These are phyloP conservation scores for Monosporozyma servazzii DNA, from an alignment of 805 yeast species.

Conservation along the genomic window DNA sequence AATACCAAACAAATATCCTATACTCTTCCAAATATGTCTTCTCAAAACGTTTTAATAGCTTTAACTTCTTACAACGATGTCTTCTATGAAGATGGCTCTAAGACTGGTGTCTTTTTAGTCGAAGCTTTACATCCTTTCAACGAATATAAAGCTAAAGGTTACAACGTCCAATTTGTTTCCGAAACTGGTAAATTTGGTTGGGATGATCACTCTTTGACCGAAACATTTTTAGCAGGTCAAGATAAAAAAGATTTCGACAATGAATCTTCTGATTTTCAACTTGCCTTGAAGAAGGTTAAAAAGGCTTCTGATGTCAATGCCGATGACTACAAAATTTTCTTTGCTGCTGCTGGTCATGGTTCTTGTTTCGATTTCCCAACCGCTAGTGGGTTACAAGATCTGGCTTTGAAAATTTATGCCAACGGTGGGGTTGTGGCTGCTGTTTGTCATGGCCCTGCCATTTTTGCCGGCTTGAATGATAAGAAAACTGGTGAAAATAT, in stretches of 20 bases:
- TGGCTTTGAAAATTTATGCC: slow-evolving; percentile 40
- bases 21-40: not conserved
- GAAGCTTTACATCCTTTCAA: slow-evolving; percentile 56
- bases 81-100: slow-evolving; percentile 49
- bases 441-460: slow-evolving; percentile 62
- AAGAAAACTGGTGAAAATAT: slow-evolving; percentile 35
- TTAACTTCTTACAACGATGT: slow-evolving; percentile 35
- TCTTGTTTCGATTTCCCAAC: slow-evolving; percentile 48
- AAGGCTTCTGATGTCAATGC: slow-evolving; percentile 43
- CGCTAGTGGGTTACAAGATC: slow-evolving; percentile 37
- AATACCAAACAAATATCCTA: not conserved
- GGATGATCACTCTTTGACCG: slow-evolving; percentile 45
- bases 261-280: slow-evolving; percentile 32
- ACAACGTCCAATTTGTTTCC: slow-evolving; percentile 46
- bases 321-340: slow-evolving; percentile 43
- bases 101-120: slow-evolving; percentile 50
- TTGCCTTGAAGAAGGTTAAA: slow-evolving; percentile 35
- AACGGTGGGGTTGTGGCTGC: slow-evolving; percentile 51
- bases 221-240: slow-evolving; percentile 36
- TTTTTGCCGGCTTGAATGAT: slow-evolving; percentile 41
- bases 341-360: slow-evolving; percentile 63
- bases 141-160: slow-evolving; percentile 39
- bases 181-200: slow-evolving; percentile 49
- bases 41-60: slow-evolving; percentile 35
- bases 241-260: slow-evolving; percentile 36